phyloP scores from a whole-genome alignment of 2,329 filamentous ascomycete genomes.

The Arthrobotrys musiformis region DNA sequence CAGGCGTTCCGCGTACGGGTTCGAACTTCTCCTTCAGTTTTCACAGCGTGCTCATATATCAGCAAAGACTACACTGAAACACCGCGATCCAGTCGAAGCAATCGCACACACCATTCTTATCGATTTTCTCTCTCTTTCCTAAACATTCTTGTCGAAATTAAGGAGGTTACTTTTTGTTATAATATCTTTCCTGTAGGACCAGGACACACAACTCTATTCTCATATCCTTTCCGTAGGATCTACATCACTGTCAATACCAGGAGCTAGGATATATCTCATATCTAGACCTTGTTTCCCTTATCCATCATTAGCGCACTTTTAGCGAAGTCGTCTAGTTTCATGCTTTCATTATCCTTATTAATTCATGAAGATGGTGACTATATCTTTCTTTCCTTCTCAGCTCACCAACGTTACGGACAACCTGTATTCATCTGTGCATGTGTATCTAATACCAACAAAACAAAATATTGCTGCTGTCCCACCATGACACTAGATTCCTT shows the following conservation, averaged over 20 bases:
- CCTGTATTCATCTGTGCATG: conserved; percentile 31
- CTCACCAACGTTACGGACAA: conserved; percentile 10
- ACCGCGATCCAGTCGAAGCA: conserved; percentile 12
- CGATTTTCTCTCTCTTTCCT: not conserved
- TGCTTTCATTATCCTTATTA: not conserved
- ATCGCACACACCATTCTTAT: conserved; percentile 13
- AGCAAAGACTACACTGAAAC: conserved; percentile 8
- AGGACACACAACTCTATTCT: conserved; percentile 4
- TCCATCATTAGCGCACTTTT: conserved; percentile 12
- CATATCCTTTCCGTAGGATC: conserved; percentile 14
- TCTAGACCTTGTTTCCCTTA: not conserved
- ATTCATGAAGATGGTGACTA: conserved; percentile 9
- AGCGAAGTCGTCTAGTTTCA: not conserved
- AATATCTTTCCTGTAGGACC: conserved; percentile 6
- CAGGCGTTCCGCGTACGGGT: conserved; percentile 36
- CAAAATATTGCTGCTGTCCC: not conserved
- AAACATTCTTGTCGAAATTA: not conserved
- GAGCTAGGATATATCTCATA: conserved; percentile 2
- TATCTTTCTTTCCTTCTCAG: not conserved
- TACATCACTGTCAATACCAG: not conserved
- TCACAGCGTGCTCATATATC: conserved; percentile 14
- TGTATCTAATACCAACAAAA: conserved; percentile 30
- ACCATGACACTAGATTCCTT: conserved; percentile 2
- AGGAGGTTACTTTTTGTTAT: conserved; percentile 17
- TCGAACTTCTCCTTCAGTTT: conserved; percentile 11